A percentile compares a stretch with the other conserved stretches of the same genome.
phyloP scores from a whole-genome alignment of 2,329 filamentous ascomycete species.

The Magnaporthales sp. region DNA sequence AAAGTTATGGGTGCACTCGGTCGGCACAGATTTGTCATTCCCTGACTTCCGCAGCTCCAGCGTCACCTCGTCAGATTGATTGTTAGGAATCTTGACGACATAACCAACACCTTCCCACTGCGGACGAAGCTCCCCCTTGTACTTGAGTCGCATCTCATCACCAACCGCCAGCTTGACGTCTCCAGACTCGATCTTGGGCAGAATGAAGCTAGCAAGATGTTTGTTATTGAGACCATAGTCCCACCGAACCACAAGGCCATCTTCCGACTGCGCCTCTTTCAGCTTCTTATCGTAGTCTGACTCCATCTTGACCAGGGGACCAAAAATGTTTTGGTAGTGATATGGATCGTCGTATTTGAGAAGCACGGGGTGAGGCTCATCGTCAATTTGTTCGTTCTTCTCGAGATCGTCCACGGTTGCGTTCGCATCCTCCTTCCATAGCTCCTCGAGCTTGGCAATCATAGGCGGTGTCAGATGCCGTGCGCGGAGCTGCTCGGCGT shows the following conservation, averaged over 20 bases:
- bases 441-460: conserved; percentile 92
- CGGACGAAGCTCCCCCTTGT: conserved; percentile 85
- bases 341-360: conserved; percentile 95
- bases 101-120: conserved; percentile 98
- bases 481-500: conserved; percentile 91
- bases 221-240: conserved; percentile 95
- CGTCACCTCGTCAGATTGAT: conserved; percentile 94
- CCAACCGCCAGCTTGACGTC: conserved; percentile 97
- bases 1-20: conserved; percentile 95
- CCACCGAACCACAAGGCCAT: conserved; percentile 90
- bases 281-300: conserved; percentile 98
- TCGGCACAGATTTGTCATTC: conserved; percentile 92
- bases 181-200: conserved; percentile 94
- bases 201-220: conserved; percentile 86
- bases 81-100: conserved; percentile 98
- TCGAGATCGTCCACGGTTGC: conserved; percentile 89
- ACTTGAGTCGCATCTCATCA: conserved; percentile 96
- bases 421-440: conserved; percentile 93
- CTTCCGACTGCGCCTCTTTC: conserved; percentile 96
- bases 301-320: conserved; percentile 96
- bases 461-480: conserved; percentile 88
- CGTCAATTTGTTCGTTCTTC: conserved; percentile 83
- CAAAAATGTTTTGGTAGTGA: conserved; percentile 98
- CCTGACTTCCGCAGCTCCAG: conserved; percentile 90
- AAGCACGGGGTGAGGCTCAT: conserved; percentile 87